Conservation (phyloP, 2,329 filamentous ascomycete genomes). For the Aspergillus pseudonomiae region DNA sequence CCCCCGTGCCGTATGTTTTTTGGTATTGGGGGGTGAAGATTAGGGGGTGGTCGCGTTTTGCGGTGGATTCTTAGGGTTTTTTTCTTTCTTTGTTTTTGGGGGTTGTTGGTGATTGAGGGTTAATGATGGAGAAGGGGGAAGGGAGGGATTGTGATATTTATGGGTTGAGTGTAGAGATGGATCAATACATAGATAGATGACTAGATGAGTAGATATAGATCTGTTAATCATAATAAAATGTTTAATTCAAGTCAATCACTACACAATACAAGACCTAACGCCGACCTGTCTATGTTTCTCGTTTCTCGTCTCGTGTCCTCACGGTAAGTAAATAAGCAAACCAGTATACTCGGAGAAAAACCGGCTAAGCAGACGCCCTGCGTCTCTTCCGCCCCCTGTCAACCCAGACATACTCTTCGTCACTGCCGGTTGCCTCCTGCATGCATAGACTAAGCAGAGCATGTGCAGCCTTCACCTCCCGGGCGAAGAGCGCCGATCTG, state of each 20-base stretch:
- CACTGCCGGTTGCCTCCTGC: slow-evolving; percentile 30
- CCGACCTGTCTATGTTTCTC: neutral
- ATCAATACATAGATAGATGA: neutral
- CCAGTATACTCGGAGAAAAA: too few species aligned
- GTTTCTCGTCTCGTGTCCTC: neutral
- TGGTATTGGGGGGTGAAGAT: slow-evolving; percentile 26
- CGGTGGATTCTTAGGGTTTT: neutral
- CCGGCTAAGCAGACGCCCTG: slow-evolving; percentile 19
- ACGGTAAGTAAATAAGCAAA: too few species aligned
- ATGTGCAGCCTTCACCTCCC: slow-evolving; percentile 42
- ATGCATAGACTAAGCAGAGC: slow-evolving; percentile 40
- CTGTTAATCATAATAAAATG: too few species aligned
- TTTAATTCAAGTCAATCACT: too few species aligned
- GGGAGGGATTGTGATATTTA: too few species aligned
- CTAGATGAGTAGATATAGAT: neutral
- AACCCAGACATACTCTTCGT: slow-evolving; percentile 14
- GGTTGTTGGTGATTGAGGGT: too few species aligned
- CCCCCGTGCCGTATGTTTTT: slow-evolving; percentile 47
- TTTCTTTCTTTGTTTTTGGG: neutral
- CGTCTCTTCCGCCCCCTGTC: slow-evolving; percentile 18
- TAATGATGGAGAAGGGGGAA: neutral
- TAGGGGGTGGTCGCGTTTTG: slow-evolving; percentile 17
- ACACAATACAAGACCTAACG: neutral
- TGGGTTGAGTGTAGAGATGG: neutral
- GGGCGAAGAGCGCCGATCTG: slow-evolving; percentile 27